phyloP scores from a whole-genome alignment of 2,329 filamentous ascomycete species.

The Penicillium hesseltinei region DNA sequence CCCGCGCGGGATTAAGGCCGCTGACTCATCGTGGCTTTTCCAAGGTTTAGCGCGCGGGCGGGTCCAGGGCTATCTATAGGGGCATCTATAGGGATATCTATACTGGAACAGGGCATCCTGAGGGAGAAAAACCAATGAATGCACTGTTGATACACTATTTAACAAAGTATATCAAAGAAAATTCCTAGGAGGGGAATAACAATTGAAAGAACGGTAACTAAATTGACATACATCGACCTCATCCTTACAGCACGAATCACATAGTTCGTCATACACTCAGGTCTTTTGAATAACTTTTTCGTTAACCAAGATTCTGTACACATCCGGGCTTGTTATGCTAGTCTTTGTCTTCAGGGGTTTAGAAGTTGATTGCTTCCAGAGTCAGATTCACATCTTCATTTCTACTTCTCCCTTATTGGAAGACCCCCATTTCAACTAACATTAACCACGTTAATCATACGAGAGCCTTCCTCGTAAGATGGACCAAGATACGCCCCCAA shows the following conservation, averaged over 20 bases:
- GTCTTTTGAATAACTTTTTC: not conserved
- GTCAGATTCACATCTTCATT: not conserved
- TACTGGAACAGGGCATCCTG: not conserved
- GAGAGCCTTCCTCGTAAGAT: not conserved
- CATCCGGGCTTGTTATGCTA: not conserved
- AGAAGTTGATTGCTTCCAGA: not conserved
- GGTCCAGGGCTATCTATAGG: not conserved
- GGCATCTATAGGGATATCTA: too few species aligned
- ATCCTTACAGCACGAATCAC: not conserved
- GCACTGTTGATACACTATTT: not conserved
- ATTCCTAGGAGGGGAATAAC: not conserved
- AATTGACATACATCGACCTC: not conserved
- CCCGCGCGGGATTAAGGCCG: not conserved
- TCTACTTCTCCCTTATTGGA: not conserved
- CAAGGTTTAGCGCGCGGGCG: too few species aligned
- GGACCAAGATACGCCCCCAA: not conserved
- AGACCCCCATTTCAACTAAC: not conserved
- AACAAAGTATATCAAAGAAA: not conserved
- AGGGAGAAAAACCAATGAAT: too few species aligned
- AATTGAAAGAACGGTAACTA: too few species aligned
- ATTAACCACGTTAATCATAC: not conserved
- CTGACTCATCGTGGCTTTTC: not conserved
- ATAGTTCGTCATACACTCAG: not conserved
- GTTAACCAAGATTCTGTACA: not conserved
- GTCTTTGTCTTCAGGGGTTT: not conserved